Evolutionary conservation across 1,284 basidiomycete species (phyloP).

Genomic region (Phlebopus sp.): DNA sequence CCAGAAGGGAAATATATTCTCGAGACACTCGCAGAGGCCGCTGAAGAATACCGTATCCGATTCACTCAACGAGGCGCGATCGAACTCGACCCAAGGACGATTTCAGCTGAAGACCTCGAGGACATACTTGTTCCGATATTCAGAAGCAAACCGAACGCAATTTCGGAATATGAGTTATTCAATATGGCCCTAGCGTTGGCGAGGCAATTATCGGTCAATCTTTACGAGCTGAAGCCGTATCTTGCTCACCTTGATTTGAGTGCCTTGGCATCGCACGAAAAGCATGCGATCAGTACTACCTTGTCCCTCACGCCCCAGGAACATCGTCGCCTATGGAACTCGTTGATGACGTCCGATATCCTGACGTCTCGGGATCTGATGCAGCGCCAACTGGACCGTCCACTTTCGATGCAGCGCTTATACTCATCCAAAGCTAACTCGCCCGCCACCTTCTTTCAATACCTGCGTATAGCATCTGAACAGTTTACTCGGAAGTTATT

Average conservation of each 20-base stretch:
- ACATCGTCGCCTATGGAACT: slow-evolving; percentile 57
- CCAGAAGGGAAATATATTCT: slow-evolving; percentile 47
- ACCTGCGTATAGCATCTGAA: slow-evolving; percentile 50
- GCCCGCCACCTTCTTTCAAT: slow-evolving; percentile 57
- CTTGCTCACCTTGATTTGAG: slow-evolving; percentile 53
- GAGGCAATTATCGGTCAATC: slow-evolving; percentile 41
- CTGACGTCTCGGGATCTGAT: slow-evolving; percentile 48
- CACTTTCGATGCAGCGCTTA: slow-evolving; percentile 56
- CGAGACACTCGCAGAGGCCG: slow-evolving; percentile 48
- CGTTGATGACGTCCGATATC: slow-evolving; percentile 57
- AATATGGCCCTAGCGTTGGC: slow-evolving; percentile 47
- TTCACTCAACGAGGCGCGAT: slow-evolving; percentile 35
- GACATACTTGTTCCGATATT: slow-evolving; percentile 44
- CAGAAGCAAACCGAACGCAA: slow-evolving; percentile 45
- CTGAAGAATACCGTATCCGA: slow-evolving; percentile 41
- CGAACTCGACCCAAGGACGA: slow-evolving; percentile 21
- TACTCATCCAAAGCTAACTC: slow-evolving; percentile 56
- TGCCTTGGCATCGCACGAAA: slow-evolving; percentile 50
- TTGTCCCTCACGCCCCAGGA: slow-evolving; percentile 38
- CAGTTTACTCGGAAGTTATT: slow-evolving; percentile 57
- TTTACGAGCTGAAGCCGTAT: slow-evolving; percentile 37
- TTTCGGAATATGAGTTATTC: slow-evolving; percentile 60
- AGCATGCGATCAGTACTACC: slow-evolving; percentile 45
- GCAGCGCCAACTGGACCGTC: slow-evolving; percentile 46
- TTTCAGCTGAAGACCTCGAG: slow-evolving; percentile 36